phyloP scores from a whole-genome alignment of 345 rosid species.

The Euclidium syriacum region DNA sequence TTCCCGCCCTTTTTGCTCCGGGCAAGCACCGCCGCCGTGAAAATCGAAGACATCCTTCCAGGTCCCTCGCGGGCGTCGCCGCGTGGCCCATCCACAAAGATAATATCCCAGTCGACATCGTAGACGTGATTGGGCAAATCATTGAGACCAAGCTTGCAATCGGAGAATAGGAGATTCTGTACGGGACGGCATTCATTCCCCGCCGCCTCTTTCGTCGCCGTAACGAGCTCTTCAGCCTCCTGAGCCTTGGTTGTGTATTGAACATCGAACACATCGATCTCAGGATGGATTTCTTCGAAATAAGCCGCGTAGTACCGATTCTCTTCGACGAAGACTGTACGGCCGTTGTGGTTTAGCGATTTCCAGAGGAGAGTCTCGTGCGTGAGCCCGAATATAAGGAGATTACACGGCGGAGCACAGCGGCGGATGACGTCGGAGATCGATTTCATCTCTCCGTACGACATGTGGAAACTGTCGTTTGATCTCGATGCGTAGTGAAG shows the following conservation, averaged over 20 bases:
- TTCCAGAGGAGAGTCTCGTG: slow-evolving; percentile 97
- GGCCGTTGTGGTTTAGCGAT: slow-evolving; percentile 79
- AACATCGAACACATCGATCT: slow-evolving; percentile 83
- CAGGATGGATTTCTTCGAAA: slow-evolving; percentile 82
- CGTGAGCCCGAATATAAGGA: slow-evolving; percentile 84
- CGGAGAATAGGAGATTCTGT: slow-evolving; percentile 88
- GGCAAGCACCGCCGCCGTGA: slow-evolving; percentile 85
- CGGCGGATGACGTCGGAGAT: slow-evolving; percentile 82
- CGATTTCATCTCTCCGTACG: slow-evolving; percentile 60
- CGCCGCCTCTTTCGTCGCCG: slow-evolving; percentile 49
- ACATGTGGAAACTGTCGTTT: slow-evolving; percentile 77
- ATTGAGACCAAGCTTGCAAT: slow-evolving; percentile 74
- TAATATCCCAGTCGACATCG: slow-evolving; percentile 95
- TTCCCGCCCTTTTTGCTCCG: slow-evolving; percentile 77
- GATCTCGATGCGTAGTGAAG: slow-evolving; percentile 82
- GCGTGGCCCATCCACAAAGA: slow-evolving; percentile 88
- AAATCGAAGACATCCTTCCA: slow-evolving; percentile 86
- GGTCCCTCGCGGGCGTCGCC: slow-evolving; percentile 69
- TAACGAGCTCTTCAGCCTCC: slow-evolving; percentile 55
- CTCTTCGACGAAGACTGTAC: slow-evolving; percentile 85
- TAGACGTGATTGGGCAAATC: slow-evolving; percentile 94
- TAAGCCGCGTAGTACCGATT: slow-evolving; percentile 94
- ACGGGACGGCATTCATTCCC: slow-evolving; percentile 83
- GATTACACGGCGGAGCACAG: slow-evolving; percentile 79
- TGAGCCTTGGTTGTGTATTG: slow-evolving; percentile 80